phyloP scores from a whole-genome alignment of 2,329 filamentous ascomycete genomes.

The Apiospora marii region DNA sequence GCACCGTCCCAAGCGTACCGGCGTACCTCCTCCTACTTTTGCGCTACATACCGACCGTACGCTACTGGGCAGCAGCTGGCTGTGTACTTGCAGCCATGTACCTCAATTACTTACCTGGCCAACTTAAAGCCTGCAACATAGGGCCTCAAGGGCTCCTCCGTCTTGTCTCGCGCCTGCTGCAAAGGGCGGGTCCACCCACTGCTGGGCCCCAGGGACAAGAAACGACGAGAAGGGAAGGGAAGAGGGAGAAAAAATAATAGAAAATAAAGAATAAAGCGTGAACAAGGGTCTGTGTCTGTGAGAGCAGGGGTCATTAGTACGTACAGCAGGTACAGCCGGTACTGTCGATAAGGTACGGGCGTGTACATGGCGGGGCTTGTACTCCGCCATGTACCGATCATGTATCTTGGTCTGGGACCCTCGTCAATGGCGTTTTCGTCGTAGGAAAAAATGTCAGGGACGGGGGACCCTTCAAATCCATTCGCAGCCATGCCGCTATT shows the following conservation, averaged over 20 bases:
- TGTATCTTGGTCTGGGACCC: not conserved
- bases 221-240: not conserved
- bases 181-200: not conserved
- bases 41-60: not conserved
- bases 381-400: not conserved
- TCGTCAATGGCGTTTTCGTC: not conserved
- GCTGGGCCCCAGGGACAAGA: not conserved
- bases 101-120: not conserved
- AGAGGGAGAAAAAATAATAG: not conserved
- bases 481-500: not conserved
- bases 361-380: slow-evolving; percentile 7
- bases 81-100: not conserved
- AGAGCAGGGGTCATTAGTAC: not conserved
- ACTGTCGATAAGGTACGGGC: too few species aligned
- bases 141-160: not conserved
- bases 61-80: not conserved
- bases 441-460: slow-evolving; percentile 3
- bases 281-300: slow-evolving; percentile 10
- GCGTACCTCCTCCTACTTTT: not conserved
- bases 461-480: not conserved
- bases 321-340: not conserved
- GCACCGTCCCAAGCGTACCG: not conserved
- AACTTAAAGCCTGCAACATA: not conserved
- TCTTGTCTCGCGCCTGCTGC: slow-evolving; percentile 21
- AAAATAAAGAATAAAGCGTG: not conserved